Evolutionary conservation across 2,329 filamentous ascomycete species (phyloP).

Genomic region (Diplodia corticola): DNA sequence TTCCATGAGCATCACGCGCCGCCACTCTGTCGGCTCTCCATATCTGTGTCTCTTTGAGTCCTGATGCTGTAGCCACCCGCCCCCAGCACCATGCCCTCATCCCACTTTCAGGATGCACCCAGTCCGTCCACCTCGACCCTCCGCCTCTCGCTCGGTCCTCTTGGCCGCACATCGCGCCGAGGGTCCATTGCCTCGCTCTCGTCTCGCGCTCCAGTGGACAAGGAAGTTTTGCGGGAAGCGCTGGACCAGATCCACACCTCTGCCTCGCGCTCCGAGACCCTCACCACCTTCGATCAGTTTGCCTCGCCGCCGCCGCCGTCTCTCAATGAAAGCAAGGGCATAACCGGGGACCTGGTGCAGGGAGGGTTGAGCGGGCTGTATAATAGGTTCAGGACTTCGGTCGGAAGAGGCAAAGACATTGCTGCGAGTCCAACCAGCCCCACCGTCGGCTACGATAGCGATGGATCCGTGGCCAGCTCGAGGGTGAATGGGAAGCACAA

Average conservation of each 20-base stretch:
- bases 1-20: slow-evolving; percentile 11
- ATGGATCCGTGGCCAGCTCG: slow-evolving; percentile 31
- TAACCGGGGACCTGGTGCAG: slow-evolving; percentile 73
- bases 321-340: slow-evolving; percentile 65
- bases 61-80: slow-evolving; percentile 14
- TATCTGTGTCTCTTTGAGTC: not conserved
- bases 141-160: slow-evolving; percentile 30
- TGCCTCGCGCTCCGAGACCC: slow-evolving; percentile 77
- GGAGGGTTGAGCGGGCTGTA: slow-evolving; percentile 89
- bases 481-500: slow-evolving; percentile 26
- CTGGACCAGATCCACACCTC: slow-evolving; percentile 86
- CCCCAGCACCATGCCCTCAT: slow-evolving; percentile 24
- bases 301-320: slow-evolving; percentile 66
- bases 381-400: slow-evolving; percentile 77
- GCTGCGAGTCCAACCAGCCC: slow-evolving; percentile 38
- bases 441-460: slow-evolving; percentile 34
- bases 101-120: slow-evolving; percentile 30
- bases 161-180: slow-evolving; percentile 35
- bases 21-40: not conserved
- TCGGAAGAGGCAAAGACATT: slow-evolving; percentile 67
- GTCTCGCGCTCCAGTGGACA: slow-evolving; percentile 32
- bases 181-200: slow-evolving; percentile 43
- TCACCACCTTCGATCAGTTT: slow-evolving; percentile 95
- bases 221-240: slow-evolving; percentile 24
- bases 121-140: slow-evolving; percentile 29